Percentiles rank a stretch among this genome's conserved stretches.
Evolutionary conservation across 331 rosid species (phyloP).

Genomic region (Pyrus hybrid): DNA sequence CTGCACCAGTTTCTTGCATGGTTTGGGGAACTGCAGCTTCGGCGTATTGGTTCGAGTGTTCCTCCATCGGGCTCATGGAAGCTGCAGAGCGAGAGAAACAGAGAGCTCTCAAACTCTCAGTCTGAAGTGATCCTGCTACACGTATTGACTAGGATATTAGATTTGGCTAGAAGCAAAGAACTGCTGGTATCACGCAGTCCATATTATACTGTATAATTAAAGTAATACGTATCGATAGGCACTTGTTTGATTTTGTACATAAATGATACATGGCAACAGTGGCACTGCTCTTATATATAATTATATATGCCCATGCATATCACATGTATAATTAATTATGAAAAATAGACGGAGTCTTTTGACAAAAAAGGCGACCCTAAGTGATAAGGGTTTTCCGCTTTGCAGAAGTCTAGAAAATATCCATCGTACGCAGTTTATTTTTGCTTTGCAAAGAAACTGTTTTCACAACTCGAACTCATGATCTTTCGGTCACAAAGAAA

Average conservation of each 20-base stretch:
- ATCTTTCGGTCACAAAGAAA: too few species aligned
- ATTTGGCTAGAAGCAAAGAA: neutral
- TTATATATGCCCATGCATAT: too few species aligned
- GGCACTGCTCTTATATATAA: neutral
- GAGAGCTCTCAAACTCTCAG: neutral
- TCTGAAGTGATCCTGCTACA: neutral
- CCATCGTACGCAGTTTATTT: too few species aligned
- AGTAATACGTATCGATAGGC: neutral
- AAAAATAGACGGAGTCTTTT: too few species aligned
- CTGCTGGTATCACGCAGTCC: neutral
- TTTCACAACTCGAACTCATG: too few species aligned
- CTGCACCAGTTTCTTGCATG: constrained; percentile 36
- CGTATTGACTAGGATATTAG: neutral
- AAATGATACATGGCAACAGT: neutral
- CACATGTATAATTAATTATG: too few species aligned
- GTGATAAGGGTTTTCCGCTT: accelerated
- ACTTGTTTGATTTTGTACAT: neutral
- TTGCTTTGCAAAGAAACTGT: too few species aligned
- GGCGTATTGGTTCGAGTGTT: constrained; percentile 12
- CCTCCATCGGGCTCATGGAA: constrained; percentile 35
- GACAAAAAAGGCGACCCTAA: too few species aligned
- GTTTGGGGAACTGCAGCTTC: constrained; percentile 15
- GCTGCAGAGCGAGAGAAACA: neutral
- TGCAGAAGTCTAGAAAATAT: accelerated
- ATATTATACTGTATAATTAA: neutral